Evolutionary conservation across 192 early-diverging fungal genomes (phyloP).

Genomic region (Dimargaris xerosporica): DNA sequence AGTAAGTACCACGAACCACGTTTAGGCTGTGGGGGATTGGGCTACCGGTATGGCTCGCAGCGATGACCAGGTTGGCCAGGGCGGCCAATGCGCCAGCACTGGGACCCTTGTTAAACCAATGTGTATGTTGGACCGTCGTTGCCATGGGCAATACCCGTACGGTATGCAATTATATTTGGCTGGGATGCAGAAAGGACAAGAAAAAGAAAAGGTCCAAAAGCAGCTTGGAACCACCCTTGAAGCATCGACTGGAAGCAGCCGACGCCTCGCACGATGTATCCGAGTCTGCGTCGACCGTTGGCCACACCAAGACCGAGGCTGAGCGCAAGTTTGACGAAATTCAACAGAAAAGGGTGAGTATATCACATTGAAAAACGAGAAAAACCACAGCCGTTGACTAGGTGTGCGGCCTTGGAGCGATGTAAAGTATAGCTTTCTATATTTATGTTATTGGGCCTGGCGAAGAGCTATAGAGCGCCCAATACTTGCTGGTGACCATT

Average conservation of each 20-base stretch:
- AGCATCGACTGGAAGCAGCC: background rate
- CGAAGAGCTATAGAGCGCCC: background rate
- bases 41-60: too few relatives aligned
- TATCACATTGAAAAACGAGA: background rate
- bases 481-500: background rate
- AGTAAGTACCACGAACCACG: too few relatives aligned
- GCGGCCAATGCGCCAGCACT: too few relatives aligned
- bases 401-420: background rate
- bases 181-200: background rate
- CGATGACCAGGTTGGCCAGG: too few relatives aligned
- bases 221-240: background rate
- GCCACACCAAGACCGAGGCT: constrained; percentile 4
- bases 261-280: too few relatives aligned
- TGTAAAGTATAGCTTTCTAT: background rate
- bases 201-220: background rate
- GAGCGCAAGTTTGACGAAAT: background rate
- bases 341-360: background rate
- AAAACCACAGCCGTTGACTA: background rate
- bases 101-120: too few relatives aligned
- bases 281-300: too few relatives aligned
- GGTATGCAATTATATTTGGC: too few relatives aligned
- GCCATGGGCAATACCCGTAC: too few relatives aligned
- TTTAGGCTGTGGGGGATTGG: too few relatives aligned
- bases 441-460: background rate
- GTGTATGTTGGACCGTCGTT: too few relatives aligned